Evolutionary conservation across 2,329 filamentous ascomycete genomes (phyloP).

Genomic region (Xylariaceae sp.): DNA sequence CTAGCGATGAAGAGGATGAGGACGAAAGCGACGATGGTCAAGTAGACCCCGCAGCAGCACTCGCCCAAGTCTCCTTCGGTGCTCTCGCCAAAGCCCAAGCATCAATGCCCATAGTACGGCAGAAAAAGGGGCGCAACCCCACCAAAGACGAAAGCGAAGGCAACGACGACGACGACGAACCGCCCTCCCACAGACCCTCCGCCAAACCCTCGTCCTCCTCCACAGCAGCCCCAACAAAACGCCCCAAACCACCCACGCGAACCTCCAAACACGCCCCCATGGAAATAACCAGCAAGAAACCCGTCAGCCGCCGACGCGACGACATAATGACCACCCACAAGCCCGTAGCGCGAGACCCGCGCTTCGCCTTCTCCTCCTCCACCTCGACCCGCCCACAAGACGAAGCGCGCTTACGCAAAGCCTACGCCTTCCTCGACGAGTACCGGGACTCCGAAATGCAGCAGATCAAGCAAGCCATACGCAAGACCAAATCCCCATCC

Average conservation of each 20-base stretch:
- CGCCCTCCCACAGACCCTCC: conserved; percentile 32
- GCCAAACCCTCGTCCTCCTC: too few relatives aligned
- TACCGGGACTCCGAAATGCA: conserved; percentile 83
- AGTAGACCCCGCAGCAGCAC: conserved; percentile 39
- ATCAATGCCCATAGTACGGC: conserved; percentile 45
- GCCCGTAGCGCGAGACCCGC: conserved; percentile 68
- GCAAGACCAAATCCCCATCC: conserved; percentile 40
- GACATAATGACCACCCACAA: conserved; percentile 60
- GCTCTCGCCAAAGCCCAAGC: conserved; percentile 85
- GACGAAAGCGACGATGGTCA: conserved; percentile 35
- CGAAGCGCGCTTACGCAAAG: conserved; percentile 58
- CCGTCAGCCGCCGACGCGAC: conserved; percentile 75
- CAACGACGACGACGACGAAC: conserved; percentile 18
- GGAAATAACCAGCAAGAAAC: conserved; percentile 75
- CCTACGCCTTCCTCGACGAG: conserved; percentile 83
- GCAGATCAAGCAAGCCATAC: conserved; percentile 65
- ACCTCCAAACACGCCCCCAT: conserved; percentile 85
- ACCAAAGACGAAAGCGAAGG: conserved; percentile 26
- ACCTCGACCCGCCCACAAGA: conserved; percentile 52
- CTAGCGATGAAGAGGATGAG: conserved; percentile 33
- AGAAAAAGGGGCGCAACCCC: conserved; percentile 22
- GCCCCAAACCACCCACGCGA: conserved; percentile 40
- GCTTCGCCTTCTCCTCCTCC: conserved; percentile 83
- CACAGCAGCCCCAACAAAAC: conserved; percentile 17
- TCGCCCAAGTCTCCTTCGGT: conserved; percentile 74